Base-by-base conservation (phyloP, 768 basidiomycete species). In the Suillus americanus region DNA sequence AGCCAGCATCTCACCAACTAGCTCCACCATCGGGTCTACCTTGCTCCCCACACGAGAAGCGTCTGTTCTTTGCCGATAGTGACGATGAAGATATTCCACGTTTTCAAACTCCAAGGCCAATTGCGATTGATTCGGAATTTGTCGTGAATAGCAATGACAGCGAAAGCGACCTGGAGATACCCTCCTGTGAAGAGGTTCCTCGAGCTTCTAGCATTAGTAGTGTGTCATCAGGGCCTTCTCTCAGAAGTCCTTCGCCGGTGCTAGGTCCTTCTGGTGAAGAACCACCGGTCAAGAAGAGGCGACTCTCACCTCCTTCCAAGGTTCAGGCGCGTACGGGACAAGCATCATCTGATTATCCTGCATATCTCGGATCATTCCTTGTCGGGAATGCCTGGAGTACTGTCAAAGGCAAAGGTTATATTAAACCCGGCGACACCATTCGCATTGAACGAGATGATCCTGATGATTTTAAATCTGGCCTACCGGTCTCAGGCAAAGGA, bases 371-470 rank as follows among this genome's bases (percentile, higher is more conserved):
- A 13, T 88, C 87, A 57, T 80, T 92, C 59, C 66, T 92, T 12
- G 82, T 92, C 28, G 82, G 83, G 25, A 89, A 90, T 69, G 91
- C 90, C 12, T 93, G 90, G 90, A 91, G 89, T 67, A 92, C 88
- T 46, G 89, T 84, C 16, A 89, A 85, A 57, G 91, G 91, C 2
- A 86, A 82, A 68, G 88, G 89, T 4, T 91, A 92, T 65, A 79
- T 91, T 43, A 86, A 86, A 65, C 65, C 77, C 25, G 84, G 85
- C n/a, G 91, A 92, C n/a, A 72, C 80, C 28, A 76, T 92, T 28
- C 69, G 71, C 55, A 78, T 92, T 12, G 83, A 85, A 69, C 82
- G 89, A 51, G 89, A 92, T 53, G 75, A 72, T 43, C 75, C 74
- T 10, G 78, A 82, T 3, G 79, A 80, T 25, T 51, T 65, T 37